Conservation (phyloP, 2,329 filamentous ascomycete species). For the Fusarium hainanense region DNA sequence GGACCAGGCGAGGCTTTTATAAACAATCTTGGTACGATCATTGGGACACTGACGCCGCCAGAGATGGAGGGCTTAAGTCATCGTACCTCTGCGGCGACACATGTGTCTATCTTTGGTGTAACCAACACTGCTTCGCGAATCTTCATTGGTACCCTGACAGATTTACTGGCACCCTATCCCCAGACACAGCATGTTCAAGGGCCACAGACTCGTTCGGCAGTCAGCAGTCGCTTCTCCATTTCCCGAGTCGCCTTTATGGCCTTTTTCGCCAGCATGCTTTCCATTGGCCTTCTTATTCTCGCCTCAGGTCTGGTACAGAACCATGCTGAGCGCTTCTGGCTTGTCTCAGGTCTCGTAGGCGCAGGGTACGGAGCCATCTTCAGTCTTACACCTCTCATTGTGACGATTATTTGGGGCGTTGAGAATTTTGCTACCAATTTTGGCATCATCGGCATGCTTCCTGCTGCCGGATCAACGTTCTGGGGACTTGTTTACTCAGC, state of each 20-base stretch:
- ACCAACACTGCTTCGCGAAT: constrained; percentile 92
- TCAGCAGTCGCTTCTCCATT: constrained; percentile 63
- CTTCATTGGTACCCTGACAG: constrained; percentile 88
- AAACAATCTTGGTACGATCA: constrained; percentile 95
- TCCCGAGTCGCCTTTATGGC: constrained; percentile 86
- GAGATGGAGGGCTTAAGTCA: constrained; percentile 54
- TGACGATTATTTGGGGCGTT: constrained; percentile 97
- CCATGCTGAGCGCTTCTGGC: constrained; percentile 82
- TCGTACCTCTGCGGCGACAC: constrained; percentile 78
- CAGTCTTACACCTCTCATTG: constrained; percentile 87
- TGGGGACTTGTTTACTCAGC: constrained; percentile 92
- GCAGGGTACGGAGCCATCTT: constrained; percentile 95
- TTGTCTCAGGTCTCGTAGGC: constrained; percentile 85
- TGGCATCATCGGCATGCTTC: constrained; percentile 93
- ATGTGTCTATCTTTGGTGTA: constrained; percentile 91
- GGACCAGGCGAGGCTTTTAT: constrained; percentile 98
- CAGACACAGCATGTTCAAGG: constrained; percentile 68
- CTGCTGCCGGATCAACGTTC: constrained; percentile 85
- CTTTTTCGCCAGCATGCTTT: constrained; percentile 77
- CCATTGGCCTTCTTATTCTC: constrained; percentile 79
- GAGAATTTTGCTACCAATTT: constrained; percentile 99
- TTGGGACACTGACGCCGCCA: constrained; percentile 81
- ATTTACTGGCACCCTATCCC: constrained; percentile 80
- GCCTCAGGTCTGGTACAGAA: constrained; percentile 80
- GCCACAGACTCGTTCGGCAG: constrained; percentile 46